These are phyloP conservation scores for Exophiala sideris DNA, from an alignment of 2,329 filamentous ascomycete genomes.

Conservation along the genomic window DNA sequence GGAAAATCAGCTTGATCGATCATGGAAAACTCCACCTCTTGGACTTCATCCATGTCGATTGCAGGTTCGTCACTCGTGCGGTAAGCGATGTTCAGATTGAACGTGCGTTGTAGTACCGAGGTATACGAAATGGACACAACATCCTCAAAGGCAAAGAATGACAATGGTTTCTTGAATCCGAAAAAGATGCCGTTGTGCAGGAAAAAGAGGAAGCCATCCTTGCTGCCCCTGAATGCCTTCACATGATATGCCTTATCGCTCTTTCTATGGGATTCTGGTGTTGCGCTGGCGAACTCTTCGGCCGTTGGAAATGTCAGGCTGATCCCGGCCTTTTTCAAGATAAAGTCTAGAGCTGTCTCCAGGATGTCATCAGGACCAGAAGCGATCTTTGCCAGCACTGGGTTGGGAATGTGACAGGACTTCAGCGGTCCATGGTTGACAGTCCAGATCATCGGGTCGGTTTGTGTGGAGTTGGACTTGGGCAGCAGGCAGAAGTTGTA, in stretches of 20 bases:
- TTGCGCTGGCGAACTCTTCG: constrained; percentile 58
- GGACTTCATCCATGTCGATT: constrained; percentile 36
- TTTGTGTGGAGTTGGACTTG: constrained; percentile 47
- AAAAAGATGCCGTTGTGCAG: constrained; percentile 60
- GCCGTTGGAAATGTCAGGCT: constrained; percentile 52
- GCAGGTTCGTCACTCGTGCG: constrained; percentile 20
- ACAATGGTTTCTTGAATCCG: constrained; percentile 63
- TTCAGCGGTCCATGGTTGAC: constrained; percentile 53
- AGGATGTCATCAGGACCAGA: constrained; percentile 42
- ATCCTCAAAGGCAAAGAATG: constrained; percentile 59
- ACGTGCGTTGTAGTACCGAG: constrained; percentile 62
- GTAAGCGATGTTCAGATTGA: constrained; percentile 59
- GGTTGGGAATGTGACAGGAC: constrained; percentile 31
- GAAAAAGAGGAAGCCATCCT: constrained; percentile 65
- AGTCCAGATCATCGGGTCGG: constrained; percentile 60
- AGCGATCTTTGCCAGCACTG: constrained; percentile 27
- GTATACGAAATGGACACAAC: constrained; percentile 62
- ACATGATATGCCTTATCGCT: constrained; percentile 62
- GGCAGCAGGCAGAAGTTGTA: constrained; percentile 62
- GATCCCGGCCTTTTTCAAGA: constrained; percentile 46
- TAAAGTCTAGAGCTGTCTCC: constrained; percentile 50
- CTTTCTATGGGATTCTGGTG: constrained; percentile 59
- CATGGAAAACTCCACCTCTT: constrained; percentile 64
- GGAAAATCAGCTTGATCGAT: constrained; percentile 62
- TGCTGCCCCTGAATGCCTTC: constrained; percentile 61